A percentile compares a stretch with the other conserved stretches of the same genome.
Evolutionary conservation across 345 rosid genomes (phyloP).

Genomic region (Anacardium occidentale): DNA sequence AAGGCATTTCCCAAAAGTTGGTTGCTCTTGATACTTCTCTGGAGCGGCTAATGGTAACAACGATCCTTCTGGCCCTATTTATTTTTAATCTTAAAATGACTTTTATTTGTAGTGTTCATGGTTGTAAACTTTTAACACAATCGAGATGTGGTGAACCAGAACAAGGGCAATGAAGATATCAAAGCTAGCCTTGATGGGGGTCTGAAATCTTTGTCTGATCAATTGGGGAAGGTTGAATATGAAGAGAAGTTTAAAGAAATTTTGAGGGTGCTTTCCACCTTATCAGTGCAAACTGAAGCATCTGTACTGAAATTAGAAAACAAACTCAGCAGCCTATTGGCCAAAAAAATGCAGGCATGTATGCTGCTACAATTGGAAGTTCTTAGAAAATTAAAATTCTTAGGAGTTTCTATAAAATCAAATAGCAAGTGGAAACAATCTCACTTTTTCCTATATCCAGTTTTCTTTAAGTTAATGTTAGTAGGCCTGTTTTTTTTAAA

Average conservation of each 20-base stretch:
- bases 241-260: slow-evolving; percentile 56
- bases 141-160: slow-evolving; percentile 44
- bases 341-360: slow-evolving; percentile 61
- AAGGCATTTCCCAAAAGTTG: slow-evolving; percentile 67
- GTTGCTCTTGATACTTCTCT: slow-evolving; percentile 55
- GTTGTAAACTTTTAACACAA: slow-evolving; percentile 22
- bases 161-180: slow-evolving; percentile 59
- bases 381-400: slow-evolving; percentile 5
- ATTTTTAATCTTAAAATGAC: slow-evolving; percentile 17
- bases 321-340: slow-evolving; percentile 48
- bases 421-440: background rate
- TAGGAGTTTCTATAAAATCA: slow-evolving; percentile 1
- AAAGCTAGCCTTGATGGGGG: slow-evolving; percentile 57
- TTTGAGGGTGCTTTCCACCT: slow-evolving; percentile 41
- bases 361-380: slow-evolving; percentile 9
- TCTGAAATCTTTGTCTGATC: slow-evolving; percentile 65
- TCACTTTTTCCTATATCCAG: background rate
- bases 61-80: slow-evolving; percentile 18
- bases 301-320: slow-evolving; percentile 47
- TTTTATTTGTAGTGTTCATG: slow-evolving; percentile 7
- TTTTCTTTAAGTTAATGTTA: background rate
- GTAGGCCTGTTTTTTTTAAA: background rate
- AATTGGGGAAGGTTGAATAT: slow-evolving; percentile 41
- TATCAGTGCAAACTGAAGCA: slow-evolving; percentile 60
- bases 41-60: slow-evolving; percentile 64